phyloP scores from a whole-genome alignment of 345 rosid species.

The Euclidium syriacum region DNA sequence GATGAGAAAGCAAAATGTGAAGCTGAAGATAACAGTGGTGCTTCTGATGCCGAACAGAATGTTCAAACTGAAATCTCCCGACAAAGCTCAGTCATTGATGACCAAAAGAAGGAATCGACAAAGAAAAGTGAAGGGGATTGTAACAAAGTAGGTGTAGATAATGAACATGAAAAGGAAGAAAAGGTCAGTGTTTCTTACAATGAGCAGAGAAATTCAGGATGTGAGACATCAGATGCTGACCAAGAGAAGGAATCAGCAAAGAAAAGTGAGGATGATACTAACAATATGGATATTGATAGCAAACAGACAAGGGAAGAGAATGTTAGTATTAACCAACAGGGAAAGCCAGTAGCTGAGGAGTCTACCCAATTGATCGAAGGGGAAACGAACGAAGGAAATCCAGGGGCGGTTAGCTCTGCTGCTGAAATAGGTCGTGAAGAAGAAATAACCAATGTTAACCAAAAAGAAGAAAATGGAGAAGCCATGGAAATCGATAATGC shows the following conservation, averaged over 20 bases:
- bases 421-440: conserved; percentile 17
- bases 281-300: not conserved
- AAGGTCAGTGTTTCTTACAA: not conserved
- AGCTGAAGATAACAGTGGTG: not conserved
- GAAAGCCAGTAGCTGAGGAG: not conserved
- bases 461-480: conserved; percentile 29
- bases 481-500: conserved; percentile 54
- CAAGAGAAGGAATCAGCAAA: not conserved
- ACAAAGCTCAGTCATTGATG: not conserved
- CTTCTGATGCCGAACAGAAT: not conserved
- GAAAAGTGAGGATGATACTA: not conserved
- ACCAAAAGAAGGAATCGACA: not conserved
- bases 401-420: conserved; percentile 12
- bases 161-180: not conserved
- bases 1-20: not conserved
- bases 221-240: not conserved
- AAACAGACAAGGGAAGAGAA: not conserved
- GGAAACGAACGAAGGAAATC: not conserved
- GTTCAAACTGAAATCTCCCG: not conserved
- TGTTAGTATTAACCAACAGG: not conserved
- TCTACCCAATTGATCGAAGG: not conserved
- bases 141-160: not conserved
- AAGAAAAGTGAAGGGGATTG: not conserved
- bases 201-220: not conserved
- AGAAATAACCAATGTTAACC: conserved; percentile 22